Evolutionary conservation across 345 rosid species (phyloP), one percentile per base, ranked within the genome.

Genomic region (Brassica rapa): DNA sequence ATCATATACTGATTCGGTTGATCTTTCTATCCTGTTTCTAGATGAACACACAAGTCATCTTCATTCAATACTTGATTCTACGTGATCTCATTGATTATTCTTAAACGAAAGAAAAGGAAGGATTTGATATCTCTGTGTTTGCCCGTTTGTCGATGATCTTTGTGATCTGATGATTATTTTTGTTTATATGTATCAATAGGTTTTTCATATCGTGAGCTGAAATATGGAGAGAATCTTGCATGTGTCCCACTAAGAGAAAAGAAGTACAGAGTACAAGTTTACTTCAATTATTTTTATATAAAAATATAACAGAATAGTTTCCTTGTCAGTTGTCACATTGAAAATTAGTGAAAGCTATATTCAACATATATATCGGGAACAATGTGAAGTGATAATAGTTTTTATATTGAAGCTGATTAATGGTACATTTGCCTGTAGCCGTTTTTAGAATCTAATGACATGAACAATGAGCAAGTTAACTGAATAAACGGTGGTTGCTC

Each of bases 401-500:
- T 25, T 39, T 21, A 61, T 27, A 27, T 27, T 11, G 3, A 33
- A 33, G 64, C 24, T 55, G 16, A 74, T 8, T 23, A 10, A 56
- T 39, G 62, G 23, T 65, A 43, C 74, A 69, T 71, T 66, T 78
- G 68, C 32, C 46, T 46, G 82, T 33, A 37, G 74, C 70, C 70
- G 75, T 69, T 74, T 53, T 23, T 2, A 67, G 64, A 70, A 75
- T 33, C 53, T 63, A 32, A 30, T 30, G 55, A 57, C 56, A 71
- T 60, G 73, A 70, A 57, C 11, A 55, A 5, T 57, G 62, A 66
- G 61, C 77, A 81, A 65, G 37, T 70, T 75, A 75, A 81, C 77
- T 70, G 77, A 81, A 70, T 10, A 76, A 75, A 81, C 80, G 77
- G 83, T 75, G 80, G 80, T 76, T 76, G 32, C 11, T 55, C 30